Evolutionary conservation across 495 filamentous ascomycete genomes (phyloP).

Genomic region (Penicillium simplicissimum): DNA sequence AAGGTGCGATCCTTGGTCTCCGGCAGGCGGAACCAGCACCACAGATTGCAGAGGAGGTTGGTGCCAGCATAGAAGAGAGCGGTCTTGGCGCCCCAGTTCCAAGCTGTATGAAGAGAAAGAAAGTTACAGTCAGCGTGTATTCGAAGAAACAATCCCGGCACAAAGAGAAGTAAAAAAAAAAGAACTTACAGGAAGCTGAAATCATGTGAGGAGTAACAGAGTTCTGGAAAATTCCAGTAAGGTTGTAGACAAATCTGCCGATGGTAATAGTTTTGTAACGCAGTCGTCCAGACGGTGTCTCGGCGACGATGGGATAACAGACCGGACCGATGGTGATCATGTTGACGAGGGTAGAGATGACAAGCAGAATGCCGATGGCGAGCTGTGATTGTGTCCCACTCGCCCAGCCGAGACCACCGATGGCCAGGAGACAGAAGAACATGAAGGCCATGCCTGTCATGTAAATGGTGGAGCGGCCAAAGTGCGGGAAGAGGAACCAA

Average conservation of each 20-base stretch:
- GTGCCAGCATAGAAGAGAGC: slow-evolving; percentile 40
- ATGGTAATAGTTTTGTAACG: slow-evolving; percentile 38
- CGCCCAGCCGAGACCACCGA: slow-evolving; percentile 57
- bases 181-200: background rate
- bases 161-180: background rate
- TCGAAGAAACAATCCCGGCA: background rate
- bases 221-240: slow-evolving; percentile 32
- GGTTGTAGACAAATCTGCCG: slow-evolving; percentile 33
- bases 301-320: slow-evolving; percentile 41
- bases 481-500: slow-evolving; percentile 53
- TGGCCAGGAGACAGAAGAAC: slow-evolving; percentile 43
- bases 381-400: slow-evolving; percentile 33
- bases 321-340: slow-evolving; percentile 46
- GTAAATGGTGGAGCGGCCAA: slow-evolving; percentile 55
- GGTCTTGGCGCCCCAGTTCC: slow-evolving; percentile 45
- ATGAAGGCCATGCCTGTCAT: slow-evolving; percentile 48
- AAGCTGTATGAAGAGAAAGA: slow-evolving; percentile 30
- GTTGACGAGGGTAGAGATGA: slow-evolving; percentile 33
- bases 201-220: slow-evolving; percentile 32
- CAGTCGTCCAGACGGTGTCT: slow-evolving; percentile 38
- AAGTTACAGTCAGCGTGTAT: background rate
- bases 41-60: slow-evolving; percentile 28
- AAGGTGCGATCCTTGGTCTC: slow-evolving; percentile 52
- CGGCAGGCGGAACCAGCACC: slow-evolving; percentile 44
- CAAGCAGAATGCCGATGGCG: slow-evolving; percentile 29